These are phyloP conservation scores for Claviceps digitariae DNA, from an alignment of 2,329 filamentous ascomycete species.

Conservation along the genomic window DNA sequence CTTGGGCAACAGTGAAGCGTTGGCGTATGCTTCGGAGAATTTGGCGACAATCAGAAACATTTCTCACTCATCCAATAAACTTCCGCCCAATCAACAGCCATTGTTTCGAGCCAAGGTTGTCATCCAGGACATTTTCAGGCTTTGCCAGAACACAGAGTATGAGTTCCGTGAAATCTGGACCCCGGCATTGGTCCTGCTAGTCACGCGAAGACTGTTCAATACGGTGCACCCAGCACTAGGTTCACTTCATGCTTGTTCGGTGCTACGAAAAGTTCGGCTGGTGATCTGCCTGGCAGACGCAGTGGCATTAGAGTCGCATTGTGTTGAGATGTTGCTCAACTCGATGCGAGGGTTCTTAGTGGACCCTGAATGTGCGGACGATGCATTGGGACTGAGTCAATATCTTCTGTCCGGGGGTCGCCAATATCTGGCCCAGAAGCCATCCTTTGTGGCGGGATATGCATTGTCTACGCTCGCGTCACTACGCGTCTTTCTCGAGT, in stretches of 20 bases:
- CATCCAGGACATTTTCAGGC: constrained; percentile 57
- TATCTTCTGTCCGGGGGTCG: constrained; percentile 64
- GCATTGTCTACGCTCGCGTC: constrained; percentile 68
- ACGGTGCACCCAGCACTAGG: constrained; percentile 73
- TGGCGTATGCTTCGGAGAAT: constrained; percentile 46
- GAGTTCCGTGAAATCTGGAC: constrained; percentile 59
- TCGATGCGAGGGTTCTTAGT: constrained; percentile 66
- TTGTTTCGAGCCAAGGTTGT: constrained; percentile 71
- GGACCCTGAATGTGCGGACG: constrained; percentile 78
- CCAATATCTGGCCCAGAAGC: constrained; percentile 46
- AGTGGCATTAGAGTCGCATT: constrained; percentile 63
- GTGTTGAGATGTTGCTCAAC: constrained; percentile 79
- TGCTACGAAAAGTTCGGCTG: constrained; percentile 74
- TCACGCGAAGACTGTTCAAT: constrained; percentile 66
- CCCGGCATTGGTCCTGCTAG: constrained; percentile 56
- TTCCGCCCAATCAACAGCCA: constrained; percentile 76
- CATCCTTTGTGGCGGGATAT: constrained; percentile 71
- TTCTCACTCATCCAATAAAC: constrained; percentile 47
- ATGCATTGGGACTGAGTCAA: constrained; percentile 73
- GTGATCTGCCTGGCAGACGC: constrained; percentile 65
- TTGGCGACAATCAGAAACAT: constrained; percentile 57
- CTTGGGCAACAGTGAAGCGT: constrained; percentile 44
- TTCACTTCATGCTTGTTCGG: constrained; percentile 71
- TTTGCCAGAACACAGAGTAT: constrained; percentile 61
- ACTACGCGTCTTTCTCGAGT: constrained; percentile 60